Base-by-base conservation (phyloP, 2,329 filamentous ascomycete genomes). In the Aureobasidium vineae region DNA sequence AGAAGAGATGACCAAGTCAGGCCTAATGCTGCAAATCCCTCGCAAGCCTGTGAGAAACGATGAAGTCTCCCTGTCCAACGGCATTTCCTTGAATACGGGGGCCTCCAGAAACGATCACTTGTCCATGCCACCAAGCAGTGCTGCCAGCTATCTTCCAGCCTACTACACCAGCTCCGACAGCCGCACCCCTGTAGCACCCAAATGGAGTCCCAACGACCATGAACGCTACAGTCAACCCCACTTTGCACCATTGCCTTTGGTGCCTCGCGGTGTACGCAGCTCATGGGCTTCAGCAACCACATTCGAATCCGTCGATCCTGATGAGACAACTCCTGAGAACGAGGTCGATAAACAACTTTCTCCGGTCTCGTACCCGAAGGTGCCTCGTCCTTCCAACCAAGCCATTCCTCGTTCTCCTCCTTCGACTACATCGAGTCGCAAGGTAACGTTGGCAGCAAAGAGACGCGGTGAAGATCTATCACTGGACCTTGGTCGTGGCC, bases 331-430 rank as follows among this genome's bases (percentile, higher is more conserved):
- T 2, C 81, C 76, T 6, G 75, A 80, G 1, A 79, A 80, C 33
- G 79, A 81, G 65, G 76, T 77, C 19, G 77, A 78, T 13, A 76
- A 77, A 54, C 73, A 76, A 7, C 74, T 81, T 6, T 79, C 78
- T 11, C 78, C 79, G 5, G 78, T 81, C 1, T 76, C 75, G 40
- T 83, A 83, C 68, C 81, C 81, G 7, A 82, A 82, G 69, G 74
- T 83, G 2, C 81, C 81, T 2, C 73, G 81, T 16, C 76, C 79
- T 21, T 78, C 77, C 7, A 82, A 81, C 59, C 80, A 82, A 68
- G 71, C 78, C 2, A 77, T 82, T 1, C 78, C 80, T 1, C 74
- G 80, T 50, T 74, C 72, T 23, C 71, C 74, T 23, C 66, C 61
- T 19, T 65, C 65, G 3, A 63, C 64, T 15, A 23, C 47, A 1